Base-by-base conservation (phyloP, 768 basidiomycete genomes). In the Hygrocybe punicea region DNA sequence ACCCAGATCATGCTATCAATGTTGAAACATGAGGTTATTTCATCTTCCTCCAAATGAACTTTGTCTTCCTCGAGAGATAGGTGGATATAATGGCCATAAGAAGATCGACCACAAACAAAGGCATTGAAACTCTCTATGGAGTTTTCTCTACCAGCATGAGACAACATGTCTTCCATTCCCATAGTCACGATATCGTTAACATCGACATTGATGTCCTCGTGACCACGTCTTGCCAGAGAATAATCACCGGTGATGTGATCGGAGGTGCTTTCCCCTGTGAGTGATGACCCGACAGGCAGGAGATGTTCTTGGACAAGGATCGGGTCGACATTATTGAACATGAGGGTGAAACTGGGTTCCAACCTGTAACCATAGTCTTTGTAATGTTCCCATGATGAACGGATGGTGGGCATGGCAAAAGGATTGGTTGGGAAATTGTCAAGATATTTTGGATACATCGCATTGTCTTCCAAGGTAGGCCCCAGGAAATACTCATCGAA, bases 1-100 rank as follows among this genome's bases (percentile, higher is more conserved):
- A 48, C 46, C 46, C 46, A 48, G 13, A 48, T 48, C 19, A 25
- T 21, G 46, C 46, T 48, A 48, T 48, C 46, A n/a, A 48, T 48
- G 24, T 48, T n/a, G 24, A 48, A 14, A 19, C 19, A 21, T 5
- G 19, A 5, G 17, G 46, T 21, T 4, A 48, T 21, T 25, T 48
- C 46, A 21, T 48, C 46, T 14, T 19, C 14, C 19, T 21, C 19
- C 13, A 48, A 16, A 14, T 21, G 19, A 25, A 25, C 46, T 25
- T 14, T 21, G 21, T 48, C 46, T 19, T 25, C 19, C 21, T 48
- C 46, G 6, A 25, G 46, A 48, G 11, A 11, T 6, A 48, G 11
- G 24, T 48, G 24, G 24, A 48, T 48, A 25, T 16, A 48, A 42
- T 42, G 16, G 19, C 24, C 19, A 21, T 13, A 21, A 25, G 19